A percentile compares a stretch with the other conserved stretches of the same genome.
These are phyloP conservation scores for Citrus sinensis DNA, from an alignment of 345 rosid species.

Conservation along the genomic window DNA sequence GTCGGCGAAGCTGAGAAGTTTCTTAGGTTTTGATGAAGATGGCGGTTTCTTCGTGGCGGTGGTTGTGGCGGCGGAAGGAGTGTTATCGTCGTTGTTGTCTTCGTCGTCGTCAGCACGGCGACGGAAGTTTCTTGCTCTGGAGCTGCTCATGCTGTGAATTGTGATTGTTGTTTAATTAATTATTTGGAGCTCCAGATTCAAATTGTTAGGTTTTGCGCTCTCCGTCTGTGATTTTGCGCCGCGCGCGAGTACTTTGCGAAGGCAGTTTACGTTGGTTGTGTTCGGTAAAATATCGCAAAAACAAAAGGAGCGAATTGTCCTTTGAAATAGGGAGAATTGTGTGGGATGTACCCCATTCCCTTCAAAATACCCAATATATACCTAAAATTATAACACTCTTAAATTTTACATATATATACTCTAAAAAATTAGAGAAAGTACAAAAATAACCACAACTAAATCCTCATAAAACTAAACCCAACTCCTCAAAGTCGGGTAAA, in stretches of 20 bases:
- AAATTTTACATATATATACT: too few species aligned
- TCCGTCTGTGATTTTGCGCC: neutral
- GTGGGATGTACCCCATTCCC: too few species aligned
- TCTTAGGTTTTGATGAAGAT: slow-evolving; percentile 53
- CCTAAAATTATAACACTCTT: too few species aligned
- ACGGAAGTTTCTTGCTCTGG: slow-evolving; percentile 71
- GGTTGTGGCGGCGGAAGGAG: slow-evolving; percentile 8
- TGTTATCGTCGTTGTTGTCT: slow-evolving; percentile 23
- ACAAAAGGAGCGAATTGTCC: neutral
- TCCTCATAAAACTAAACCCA: too few species aligned
- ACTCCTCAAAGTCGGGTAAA: too few species aligned
- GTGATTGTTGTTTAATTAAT: too few species aligned
- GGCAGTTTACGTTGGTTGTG: neutral
- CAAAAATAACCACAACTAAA: too few species aligned
- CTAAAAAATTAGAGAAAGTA: too few species aligned
- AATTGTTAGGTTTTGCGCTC: neutral
- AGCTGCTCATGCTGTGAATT: slow-evolving; percentile 37
- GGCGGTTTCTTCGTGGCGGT: slow-evolving; percentile 19
- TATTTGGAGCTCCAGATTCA: neutral
- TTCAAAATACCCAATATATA: too few species aligned
- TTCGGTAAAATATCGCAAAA: neutral
- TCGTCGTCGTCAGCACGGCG: slow-evolving; percentile 59
- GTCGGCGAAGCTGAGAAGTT: slow-evolving; percentile 84
- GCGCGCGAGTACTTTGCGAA: neutral
- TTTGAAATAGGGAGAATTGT: too few species aligned